Evolutionary conservation across 345 rosid species (phyloP).

Genomic region (Aquilaria sinensis): DNA sequence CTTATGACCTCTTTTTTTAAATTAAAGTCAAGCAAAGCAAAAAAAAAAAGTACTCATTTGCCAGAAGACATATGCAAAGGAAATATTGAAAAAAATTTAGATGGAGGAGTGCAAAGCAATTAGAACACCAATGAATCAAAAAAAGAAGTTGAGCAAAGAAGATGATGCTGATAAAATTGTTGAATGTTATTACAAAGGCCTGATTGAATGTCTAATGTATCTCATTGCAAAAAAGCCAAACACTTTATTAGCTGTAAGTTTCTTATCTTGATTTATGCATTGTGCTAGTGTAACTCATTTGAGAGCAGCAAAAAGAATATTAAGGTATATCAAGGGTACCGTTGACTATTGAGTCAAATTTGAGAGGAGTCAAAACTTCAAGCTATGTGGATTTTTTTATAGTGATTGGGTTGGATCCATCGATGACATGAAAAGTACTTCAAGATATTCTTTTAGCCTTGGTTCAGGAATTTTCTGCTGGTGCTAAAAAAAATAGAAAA

Average conservation of each 20-base stretch:
- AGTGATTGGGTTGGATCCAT: neutral
- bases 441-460: neutral
- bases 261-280: too few species aligned
- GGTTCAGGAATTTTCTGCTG: neutral
- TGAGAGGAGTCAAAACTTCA: neutral
- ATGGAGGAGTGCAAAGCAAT: conserved; percentile 1
- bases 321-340: too few species aligned
- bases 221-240: neutral
- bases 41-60: too few species aligned
- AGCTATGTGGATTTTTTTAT: neutral
- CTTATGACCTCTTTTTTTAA: too few species aligned
- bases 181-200: neutral
- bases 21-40: too few species aligned
- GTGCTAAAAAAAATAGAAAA: neutral
- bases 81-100: neutral
- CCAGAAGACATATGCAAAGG: neutral
- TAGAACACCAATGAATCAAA: neutral
- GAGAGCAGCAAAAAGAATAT: too few species aligned
- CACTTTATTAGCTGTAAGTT: too few species aligned
- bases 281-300: too few species aligned
- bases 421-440: neutral
- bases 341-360: too few species aligned
- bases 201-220: neutral
- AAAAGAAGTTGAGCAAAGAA: neutral
- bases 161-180: neutral